Conservation (phyloP, 2,329 filamentous ascomycete species). For the Zymoseptoria passerinii region DNA sequence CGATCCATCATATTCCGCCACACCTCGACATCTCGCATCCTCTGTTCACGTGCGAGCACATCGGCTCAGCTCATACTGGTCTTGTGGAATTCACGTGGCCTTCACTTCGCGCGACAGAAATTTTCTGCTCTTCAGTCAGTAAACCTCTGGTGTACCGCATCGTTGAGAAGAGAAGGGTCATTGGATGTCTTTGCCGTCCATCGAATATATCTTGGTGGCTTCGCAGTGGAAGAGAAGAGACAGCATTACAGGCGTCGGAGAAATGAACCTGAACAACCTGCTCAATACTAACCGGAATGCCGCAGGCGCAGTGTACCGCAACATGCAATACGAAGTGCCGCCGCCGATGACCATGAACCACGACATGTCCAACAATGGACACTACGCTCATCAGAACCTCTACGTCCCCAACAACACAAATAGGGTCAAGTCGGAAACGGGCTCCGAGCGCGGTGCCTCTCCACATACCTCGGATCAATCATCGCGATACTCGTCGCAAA, state of each 20-base stretch:
- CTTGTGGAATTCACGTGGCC: conserved; percentile 13
- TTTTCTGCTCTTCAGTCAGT: conserved; percentile 22
- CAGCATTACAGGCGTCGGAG: conserved; percentile 25
- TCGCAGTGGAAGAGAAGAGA: conserved; percentile 30
- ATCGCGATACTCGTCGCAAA: conserved; percentile 50
- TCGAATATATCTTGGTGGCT: conserved; percentile 23
- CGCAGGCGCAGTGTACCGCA: conserved; percentile 23
- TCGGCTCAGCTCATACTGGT: not conserved
- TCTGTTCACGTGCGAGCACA: not conserved
- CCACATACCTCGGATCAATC: conserved; percentile 49
- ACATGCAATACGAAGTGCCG: conserved; percentile 34
- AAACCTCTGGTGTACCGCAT: conserved; percentile 9
- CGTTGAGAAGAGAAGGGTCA: conserved; percentile 2
- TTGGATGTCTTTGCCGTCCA: conserved; percentile 28
- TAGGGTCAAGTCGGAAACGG: conserved; percentile 47
- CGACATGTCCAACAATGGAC: conserved; percentile 24
- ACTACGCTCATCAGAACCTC: conserved; percentile 35
- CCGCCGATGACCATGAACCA: conserved; percentile 26
- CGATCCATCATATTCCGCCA: not conserved
- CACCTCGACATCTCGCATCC: not conserved
- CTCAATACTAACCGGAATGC: conserved; percentile 32
- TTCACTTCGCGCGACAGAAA: conserved; percentile 13
- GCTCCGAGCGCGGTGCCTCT: conserved; percentile 50
- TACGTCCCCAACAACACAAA: conserved; percentile 42
- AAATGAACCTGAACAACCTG: conserved; percentile 31